Conservation (phyloP, 495 filamentous ascomycete species). For the Trichoderma erinaceum region DNA sequence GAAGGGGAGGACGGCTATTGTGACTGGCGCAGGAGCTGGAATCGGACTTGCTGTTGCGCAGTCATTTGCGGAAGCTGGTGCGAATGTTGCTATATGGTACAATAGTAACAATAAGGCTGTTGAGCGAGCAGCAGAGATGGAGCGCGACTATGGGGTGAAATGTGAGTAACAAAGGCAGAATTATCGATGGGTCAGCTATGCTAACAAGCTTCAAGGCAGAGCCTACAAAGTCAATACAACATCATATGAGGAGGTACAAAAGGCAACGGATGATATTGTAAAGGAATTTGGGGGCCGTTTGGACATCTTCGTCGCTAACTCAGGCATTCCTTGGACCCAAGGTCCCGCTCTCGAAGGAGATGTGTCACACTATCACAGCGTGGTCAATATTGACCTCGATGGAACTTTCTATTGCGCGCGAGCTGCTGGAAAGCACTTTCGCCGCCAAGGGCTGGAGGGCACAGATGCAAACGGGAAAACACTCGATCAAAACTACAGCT, state of each 20-base stretch:
- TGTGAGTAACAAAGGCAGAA: conserved; percentile 40
- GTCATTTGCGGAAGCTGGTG: conserved; percentile 70
- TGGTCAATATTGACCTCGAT: conserved; percentile 70
- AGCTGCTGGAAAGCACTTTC: conserved; percentile 63
- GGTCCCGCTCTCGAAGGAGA: conserved; percentile 61
- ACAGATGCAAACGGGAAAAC: conserved; percentile 58
- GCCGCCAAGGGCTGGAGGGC: conserved; percentile 53
- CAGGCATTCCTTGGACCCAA: conserved; percentile 67
- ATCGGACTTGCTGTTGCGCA: conserved; percentile 77
- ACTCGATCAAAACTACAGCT: conserved; percentile 53
- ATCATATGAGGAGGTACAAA: conserved; percentile 52
- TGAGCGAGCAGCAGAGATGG: conserved; percentile 64
- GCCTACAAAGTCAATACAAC: conserved; percentile 69
- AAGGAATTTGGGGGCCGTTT: conserved; percentile 65
- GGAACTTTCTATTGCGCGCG: conserved; percentile 77
- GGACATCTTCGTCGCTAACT: conserved; percentile 75
- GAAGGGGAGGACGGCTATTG: conserved; percentile 75
- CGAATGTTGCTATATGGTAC: conserved; percentile 84
- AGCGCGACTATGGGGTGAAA: conserved; percentile 69
- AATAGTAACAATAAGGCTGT: conserved; percentile 67
- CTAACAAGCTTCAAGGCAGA: conserved; percentile 45
- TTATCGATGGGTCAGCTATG: not conserved
- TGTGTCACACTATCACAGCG: conserved; percentile 58
- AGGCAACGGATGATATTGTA: conserved; percentile 52
- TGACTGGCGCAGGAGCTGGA: conserved; percentile 73